These are phyloP conservation scores for Rubia tinctorum DNA, from an alignment of 305 asterid genomes.

Conservation along the genomic window DNA sequence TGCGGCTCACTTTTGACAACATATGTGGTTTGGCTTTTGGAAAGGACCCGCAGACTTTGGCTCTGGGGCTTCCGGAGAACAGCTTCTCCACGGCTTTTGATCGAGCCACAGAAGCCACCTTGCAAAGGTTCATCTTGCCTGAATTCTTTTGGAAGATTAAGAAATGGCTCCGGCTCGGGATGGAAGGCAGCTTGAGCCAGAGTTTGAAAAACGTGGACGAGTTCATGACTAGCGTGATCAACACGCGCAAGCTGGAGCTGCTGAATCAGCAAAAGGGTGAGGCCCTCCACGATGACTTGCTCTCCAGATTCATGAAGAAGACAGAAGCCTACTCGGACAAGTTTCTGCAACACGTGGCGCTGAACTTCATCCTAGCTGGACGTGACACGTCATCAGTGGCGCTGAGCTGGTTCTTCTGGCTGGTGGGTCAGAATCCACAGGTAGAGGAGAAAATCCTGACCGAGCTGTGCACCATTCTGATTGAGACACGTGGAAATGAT, in stretches of 20 bases:
- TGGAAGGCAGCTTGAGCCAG: conserved; percentile 39
- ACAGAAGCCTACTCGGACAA: conserved; percentile 42
- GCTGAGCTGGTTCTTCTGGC: conserved; percentile 70
- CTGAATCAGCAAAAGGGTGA: conserved; percentile 35
- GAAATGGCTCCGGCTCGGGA: conserved; percentile 57
- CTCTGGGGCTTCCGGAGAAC: conserved; percentile 45
- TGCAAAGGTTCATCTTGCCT: conserved; percentile 55
- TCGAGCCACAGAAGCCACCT: conserved; percentile 64
- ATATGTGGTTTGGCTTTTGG: conserved; percentile 75
- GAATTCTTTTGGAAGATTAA: conserved; percentile 53
- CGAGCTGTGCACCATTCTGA: conserved; percentile 33
- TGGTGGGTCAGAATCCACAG: conserved; percentile 33
- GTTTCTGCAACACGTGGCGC: conserved; percentile 58
- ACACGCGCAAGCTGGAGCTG: conserved; percentile 54
- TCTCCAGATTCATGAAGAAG: conserved; percentile 63
- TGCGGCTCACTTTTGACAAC: conserved; percentile 66
- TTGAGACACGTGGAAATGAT: conserved; percentile 45
- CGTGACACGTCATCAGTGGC: conserved; percentile 81
- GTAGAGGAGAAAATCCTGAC: conserved; percentile 51
- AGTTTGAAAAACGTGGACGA: conserved; percentile 51
- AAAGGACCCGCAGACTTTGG: conserved; percentile 55
- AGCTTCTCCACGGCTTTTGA: conserved; percentile 59
- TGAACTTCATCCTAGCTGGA: conserved; percentile 70
- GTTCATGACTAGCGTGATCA: conserved; percentile 50
- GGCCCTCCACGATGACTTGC: conserved; percentile 49